Percentiles rank a stretch among this genome's conserved stretches.
These are phyloP conservation scores for Fraxinus sp. DNA, from an alignment of 305 asterid genomes.

Conservation along the genomic window DNA sequence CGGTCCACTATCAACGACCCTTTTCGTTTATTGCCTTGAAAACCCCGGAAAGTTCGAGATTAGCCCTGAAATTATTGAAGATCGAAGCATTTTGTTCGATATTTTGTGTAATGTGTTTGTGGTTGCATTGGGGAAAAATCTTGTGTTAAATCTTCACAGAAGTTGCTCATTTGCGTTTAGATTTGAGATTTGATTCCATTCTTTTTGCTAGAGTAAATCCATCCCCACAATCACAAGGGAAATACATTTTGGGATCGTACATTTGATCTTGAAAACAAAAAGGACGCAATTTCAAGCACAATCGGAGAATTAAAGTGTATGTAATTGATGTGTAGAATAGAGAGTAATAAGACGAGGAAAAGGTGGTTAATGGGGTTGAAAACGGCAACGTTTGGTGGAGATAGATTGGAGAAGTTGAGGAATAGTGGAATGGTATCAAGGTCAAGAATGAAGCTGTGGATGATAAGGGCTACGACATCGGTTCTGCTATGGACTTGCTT, in stretches of 20 bases:
- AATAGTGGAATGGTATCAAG: slow-evolving; percentile 55
- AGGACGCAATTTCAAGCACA: slow-evolving; percentile 5
- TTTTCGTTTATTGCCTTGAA: background rate
- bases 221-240: background rate
- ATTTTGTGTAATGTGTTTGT: background rate
- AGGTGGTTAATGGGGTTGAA: slow-evolving; percentile 70
- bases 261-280: background rate
- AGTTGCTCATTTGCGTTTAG: slow-evolving; percentile 18
- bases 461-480: slow-evolving; percentile 63
- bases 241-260: slow-evolving; percentile 21
- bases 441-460: slow-evolving; percentile 78
- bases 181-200: slow-evolving; percentile 25
- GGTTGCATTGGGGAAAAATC: background rate
- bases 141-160: slow-evolving; percentile 19
- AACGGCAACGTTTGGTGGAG: slow-evolving; percentile 56
- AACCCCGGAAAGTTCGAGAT: background rate
- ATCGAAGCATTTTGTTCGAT: slow-evolving; percentile 31
- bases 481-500: slow-evolving; percentile 72
- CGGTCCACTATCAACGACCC: background rate
- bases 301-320: slow-evolving; percentile 18
- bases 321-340: slow-evolving; percentile 46
- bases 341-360: slow-evolving; percentile 32
- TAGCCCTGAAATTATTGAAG: slow-evolving; percentile 34
- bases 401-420: slow-evolving; percentile 60
- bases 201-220: background rate